Evolutionary conservation across 148 eudicot species (phyloP).

Genomic region (Bassia scoparia): DNA sequence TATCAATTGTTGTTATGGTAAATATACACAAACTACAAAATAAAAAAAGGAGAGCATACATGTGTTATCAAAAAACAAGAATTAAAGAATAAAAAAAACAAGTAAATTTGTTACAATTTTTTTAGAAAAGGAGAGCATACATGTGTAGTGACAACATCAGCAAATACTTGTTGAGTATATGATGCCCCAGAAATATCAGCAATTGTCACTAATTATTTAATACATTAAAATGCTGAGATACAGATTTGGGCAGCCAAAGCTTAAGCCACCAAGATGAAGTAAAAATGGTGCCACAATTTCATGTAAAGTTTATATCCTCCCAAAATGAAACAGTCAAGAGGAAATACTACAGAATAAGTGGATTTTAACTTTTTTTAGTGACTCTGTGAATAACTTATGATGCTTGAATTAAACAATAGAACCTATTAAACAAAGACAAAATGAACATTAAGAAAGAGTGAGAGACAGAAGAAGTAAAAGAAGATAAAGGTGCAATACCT

Average conservation of each 20-base stretch:
- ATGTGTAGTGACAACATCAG: slow-evolving; percentile 62
- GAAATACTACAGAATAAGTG: not conserved
- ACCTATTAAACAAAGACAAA: not conserved
- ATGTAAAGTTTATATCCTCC: slow-evolving; percentile 1
- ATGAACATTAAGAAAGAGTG: not conserved
- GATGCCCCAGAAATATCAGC: slow-evolving; percentile 53
- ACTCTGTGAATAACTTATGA: not conserved
- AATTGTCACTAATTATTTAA: not conserved
- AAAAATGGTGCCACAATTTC: slow-evolving; percentile 10
- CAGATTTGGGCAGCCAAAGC: not conserved
- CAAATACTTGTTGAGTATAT: slow-evolving; percentile 46
- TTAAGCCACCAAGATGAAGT: not conserved
- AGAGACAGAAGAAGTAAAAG: not conserved
- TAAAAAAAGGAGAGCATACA: too few relatives aligned
- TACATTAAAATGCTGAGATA: not conserved
- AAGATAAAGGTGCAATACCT: slow-evolving; percentile 44
- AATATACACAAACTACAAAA: too few relatives aligned
- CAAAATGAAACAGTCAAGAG: too few relatives aligned
- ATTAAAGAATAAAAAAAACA: too few relatives aligned
- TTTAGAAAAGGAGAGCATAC: slow-evolving; percentile 46
- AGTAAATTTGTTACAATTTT: too few relatives aligned
- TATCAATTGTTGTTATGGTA: too few relatives aligned
- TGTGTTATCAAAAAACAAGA: too few relatives aligned
- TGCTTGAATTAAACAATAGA: not conserved
- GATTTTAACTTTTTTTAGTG: too few relatives aligned